Base-by-base conservation (phyloP, 352 stramenopile species). In the Globisporangium heterothallicum region DNA sequence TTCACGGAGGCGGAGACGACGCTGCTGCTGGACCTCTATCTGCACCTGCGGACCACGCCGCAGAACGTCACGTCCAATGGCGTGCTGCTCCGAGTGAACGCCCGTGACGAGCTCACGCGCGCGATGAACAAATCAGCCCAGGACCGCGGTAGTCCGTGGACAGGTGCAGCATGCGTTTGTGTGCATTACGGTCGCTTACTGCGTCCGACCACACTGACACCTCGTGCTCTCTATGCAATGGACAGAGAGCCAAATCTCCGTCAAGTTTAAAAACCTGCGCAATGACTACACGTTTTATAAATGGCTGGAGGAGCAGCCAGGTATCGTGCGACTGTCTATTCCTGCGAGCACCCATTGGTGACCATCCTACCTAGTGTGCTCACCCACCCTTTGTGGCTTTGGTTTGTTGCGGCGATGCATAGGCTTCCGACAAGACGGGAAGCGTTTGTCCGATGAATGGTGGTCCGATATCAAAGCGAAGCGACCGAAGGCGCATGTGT, bases 221-320 rank as follows among this genome's bases (percentile, higher is more conserved):
- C 5, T 6, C 5, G 8, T 50, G 7, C 14, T n/a, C 12, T n/a
- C 34, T 26, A 6, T 24, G 24, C 27, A 14, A 32, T 22, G 10
- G 25, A 12, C 38, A 72, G 74, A 83, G 55, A 66, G 49, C 38
- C 74, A 85, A 49, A 64, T 85, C 47, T 64, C 66, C 6, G 74
- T 82, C 56, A 85, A 85, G 61, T 72, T 82, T 44, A 85, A 85
- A 62, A 85, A 85, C 61, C 49, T 85, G 24, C 74, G 74, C 56
- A 68, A 63, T 41, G 74, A 80, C 21, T 85, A 80, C 64, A 54
- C 56, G 5, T 63, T 80, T 49, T 49, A 74, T 24, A 64, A 63
- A 38, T 85, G 74, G 74, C 61, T 85, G 6, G 59, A 51, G 9
- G 45, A 58, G 30, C 74, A 82, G 40, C 66, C 70, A 58, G 61